Evolutionary conservation across 805 yeast species (phyloP).

Genomic region (Kluyveromyces siamensis): DNA sequence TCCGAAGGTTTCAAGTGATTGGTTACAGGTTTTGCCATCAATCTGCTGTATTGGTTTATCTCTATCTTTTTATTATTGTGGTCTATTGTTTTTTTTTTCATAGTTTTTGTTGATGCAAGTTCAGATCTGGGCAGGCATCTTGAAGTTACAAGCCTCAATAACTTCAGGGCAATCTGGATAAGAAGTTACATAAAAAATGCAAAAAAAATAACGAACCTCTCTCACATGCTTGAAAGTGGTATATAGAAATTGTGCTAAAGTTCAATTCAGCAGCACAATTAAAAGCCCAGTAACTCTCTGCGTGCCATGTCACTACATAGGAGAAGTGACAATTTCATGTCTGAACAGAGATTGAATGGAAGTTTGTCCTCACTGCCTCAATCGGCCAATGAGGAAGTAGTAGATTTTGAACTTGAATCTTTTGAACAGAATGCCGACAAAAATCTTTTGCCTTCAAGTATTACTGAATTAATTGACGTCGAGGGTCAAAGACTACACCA

Average conservation of each 20-base stretch:
- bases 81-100: no score
- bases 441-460: neutral
- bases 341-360: slow-evolving; percentile 19
- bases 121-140: neutral
- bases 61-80: neutral
- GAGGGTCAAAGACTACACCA: neutral
- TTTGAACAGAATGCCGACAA: slow-evolving; percentile 2
- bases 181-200: neutral
- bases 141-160: neutral
- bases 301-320: slow-evolving; percentile 15
- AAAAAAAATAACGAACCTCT: no score
- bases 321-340: slow-evolving; percentile 24
- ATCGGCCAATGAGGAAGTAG: neutral
- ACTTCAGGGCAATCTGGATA: neutral
- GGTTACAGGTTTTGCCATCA: no score
- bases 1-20: no score
- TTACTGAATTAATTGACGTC: neutral
- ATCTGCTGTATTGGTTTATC: no score
- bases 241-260: no score
- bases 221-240: no score
- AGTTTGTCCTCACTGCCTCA: slow-evolving; percentile 15
- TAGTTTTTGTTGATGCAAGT: neutral
- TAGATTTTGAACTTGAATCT: slow-evolving; percentile 6
- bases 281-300: no score
- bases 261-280: neutral